Base-by-base conservation (phyloP, 768 basidiomycete genomes). In the Kwoniella sp. region DNA sequence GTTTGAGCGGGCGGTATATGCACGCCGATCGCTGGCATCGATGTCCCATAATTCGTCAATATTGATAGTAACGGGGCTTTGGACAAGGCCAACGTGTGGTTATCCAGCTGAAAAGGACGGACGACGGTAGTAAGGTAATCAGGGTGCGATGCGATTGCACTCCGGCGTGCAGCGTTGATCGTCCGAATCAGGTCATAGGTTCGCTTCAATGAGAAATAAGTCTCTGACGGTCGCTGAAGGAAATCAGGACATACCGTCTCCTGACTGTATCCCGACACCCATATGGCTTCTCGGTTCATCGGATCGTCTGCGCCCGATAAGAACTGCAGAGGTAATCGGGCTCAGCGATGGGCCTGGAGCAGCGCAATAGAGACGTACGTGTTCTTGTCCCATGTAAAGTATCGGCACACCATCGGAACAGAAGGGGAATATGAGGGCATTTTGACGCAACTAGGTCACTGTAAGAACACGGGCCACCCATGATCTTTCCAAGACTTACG, bases 401-500 rank as follows among this genome's bases (percentile, higher is more conserved):
- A 73, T 69, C 2, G 76, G 75, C 32, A 75, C 65, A 9, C 76
- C 76, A 37, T 77, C 76, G 38, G 51, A 62, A 25, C 73, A 59
- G 50, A 75, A 75, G 8, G 70, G 69, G 51, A 64, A 76, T 5
- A 75, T 69, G 19, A 70, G 60, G 12, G 75, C 74, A 47, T 73
- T 77, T 57, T 68, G 67, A 38, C 64, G 63, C 37, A 72, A 57
- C 65, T n/a, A n/a, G n/a, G n/a, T n/a, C n/a, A n/a, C n/a, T 66
- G 29, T 11, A 9, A 17, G 29, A 17, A 42, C 14, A 28, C 25
- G 23, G 11, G 12, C 26, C 15, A 32, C 12, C 31, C 42, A 19
- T 6, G 11, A 31, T 25, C 23, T 7, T 9, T 23, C 11, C 39
- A 12, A 29, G 4, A 60, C 65, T 51, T 41, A 67, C 69, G 10